Base-by-base conservation (phyloP, 495 filamentous ascomycete species). In the Penicillium ucsense region DNA sequence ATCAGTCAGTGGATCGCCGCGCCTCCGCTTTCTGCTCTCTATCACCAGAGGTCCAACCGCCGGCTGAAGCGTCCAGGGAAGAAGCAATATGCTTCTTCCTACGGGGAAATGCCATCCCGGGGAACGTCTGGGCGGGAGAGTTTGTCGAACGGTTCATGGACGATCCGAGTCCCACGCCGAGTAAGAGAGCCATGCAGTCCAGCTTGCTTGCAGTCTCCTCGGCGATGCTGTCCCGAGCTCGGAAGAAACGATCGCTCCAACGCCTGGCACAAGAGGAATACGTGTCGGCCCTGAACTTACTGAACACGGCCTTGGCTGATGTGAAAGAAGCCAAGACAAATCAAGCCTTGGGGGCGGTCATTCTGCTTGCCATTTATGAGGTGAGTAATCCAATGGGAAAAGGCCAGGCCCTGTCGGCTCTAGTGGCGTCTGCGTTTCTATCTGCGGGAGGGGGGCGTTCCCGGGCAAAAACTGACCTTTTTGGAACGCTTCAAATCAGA, bases 341-440 rank as follows among this genome's bases (percentile, higher is more conserved):
- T 57, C 70, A 69, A 41, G 82, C 81, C 4, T 72, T 86, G 49
- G 75, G 81, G 31, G 70, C 79, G 1, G 74, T 83, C 33, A 63
- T 86, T 27, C 70, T 83, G 33, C 66, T 86, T 35, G 73, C 58
- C 47, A 65, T 69, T 54, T 77, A 62, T 57, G 71, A 70, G 65
- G 70, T 73, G 59, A 54, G 68, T 36, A 54, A n/a, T 8, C 9
- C 31, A 20, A 20, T 20, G 20, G 20, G 20, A 20, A 20, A 20
- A 20, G 2, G 20, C 20, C 20, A 20, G 20, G 20, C 2, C 20
- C 20, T 20, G 2, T 20, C 20, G 20, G 20, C 20, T 20, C 20
- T 20, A 20, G 20, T 20, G 20, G 20, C 20, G 20, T 20, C 20
- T 1, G 20, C 20, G 20, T 20, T 20, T 20, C 20, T 1, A 20